A percentile compares a stretch with the other conserved stretches of the same genome.
These are phyloP conservation scores for Bacidia rubella DNA, from an alignment of 495 filamentous ascomycete species.

Conservation along the genomic window DNA sequence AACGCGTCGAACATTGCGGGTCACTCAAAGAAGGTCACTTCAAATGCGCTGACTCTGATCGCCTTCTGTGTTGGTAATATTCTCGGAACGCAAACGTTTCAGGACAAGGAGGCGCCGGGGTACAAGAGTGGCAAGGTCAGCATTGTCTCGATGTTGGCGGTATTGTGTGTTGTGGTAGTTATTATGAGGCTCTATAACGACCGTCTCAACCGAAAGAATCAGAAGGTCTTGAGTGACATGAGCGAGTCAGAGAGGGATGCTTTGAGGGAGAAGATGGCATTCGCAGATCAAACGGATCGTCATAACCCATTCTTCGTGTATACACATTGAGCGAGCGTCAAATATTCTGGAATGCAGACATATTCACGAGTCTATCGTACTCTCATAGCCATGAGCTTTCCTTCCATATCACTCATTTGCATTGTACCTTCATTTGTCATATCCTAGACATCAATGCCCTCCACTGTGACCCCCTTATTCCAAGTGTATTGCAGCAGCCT, in stretches of 20 bases:
- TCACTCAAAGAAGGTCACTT: constrained; percentile 23
- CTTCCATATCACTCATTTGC: too few relatives aligned
- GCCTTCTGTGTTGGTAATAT: constrained; percentile 42
- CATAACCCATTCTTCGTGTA: constrained; percentile 27
- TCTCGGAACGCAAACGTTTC: constrained; percentile 46
- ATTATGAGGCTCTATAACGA: constrained; percentile 23
- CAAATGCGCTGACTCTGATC: constrained; percentile 28
- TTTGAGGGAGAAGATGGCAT: constrained; percentile 24
- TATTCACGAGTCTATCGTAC: not conserved
- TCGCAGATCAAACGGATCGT: constrained; percentile 25
- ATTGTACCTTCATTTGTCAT: too few relatives aligned
- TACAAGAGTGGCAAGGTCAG: constrained; percentile 25
- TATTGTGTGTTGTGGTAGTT: constrained; percentile 20
- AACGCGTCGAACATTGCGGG: constrained; percentile 22
- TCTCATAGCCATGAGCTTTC: not conserved
- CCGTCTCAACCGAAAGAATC: constrained; percentile 21
- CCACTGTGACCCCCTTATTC: constrained; percentile 55
- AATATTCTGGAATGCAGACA: not conserved
- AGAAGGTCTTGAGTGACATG: constrained; percentile 18
- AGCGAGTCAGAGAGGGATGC: constrained; percentile 16
- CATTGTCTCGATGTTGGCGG: constrained; percentile 22
- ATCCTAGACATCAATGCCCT: constrained; percentile 58
- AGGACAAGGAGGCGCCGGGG: constrained; percentile 32
- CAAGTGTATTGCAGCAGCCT: constrained; percentile 57
- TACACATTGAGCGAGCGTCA: constrained; percentile 16